Base-by-base conservation (phyloP, 495 filamentous ascomycete genomes). In the Aspergillus asperescens region DNA sequence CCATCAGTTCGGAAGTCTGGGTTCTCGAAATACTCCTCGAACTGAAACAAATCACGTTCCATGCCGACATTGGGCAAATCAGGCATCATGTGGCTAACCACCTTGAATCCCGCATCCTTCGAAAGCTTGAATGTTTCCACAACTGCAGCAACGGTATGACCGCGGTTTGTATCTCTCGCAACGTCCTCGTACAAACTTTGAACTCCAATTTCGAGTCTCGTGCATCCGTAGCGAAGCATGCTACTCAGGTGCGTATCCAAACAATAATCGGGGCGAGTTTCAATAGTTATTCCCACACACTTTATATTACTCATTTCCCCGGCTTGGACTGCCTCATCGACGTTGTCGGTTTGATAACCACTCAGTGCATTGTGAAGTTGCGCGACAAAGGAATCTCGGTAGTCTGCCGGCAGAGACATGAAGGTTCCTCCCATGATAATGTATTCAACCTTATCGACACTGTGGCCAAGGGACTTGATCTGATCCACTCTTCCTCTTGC, bases 361-460 rank as follows among this genome's bases (percentile, higher is more conserved):
- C 86, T 91, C 29, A 98, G 78, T 7, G 93, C 93, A 67, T 97
- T 97, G 71, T 98, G 94, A 46, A 98, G 79, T 59, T 95, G 90
- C 7, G 90, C 86, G 44, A 98, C 94, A 61, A 98, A 98, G 29
- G 86, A 80, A 38, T 97, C 87, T 24, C 93, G 77, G 65, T 98
- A 97, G 9, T 83, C 80, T 60, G 90, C 83, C 3, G 93, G 81
- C 13, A 98, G 71, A 0, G 91, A 96, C 93, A 98, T 97, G 68
- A 98, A 98, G 1, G 93, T 98, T 52, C 93, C 93, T 51, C 93
- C 93, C 93, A 98, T 98, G 58, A 98, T 95, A 63, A 98, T 98
- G 65, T 96, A 98, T 73, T 98, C 93, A 2, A 98, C 93, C 64
- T 98, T 98, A 69, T 98, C 93, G 27, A 98, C 93, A 51, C 88